phyloP scores from a whole-genome alignment of 2,329 filamentous ascomycete genomes.

The Blastomyces silverae region DNA sequence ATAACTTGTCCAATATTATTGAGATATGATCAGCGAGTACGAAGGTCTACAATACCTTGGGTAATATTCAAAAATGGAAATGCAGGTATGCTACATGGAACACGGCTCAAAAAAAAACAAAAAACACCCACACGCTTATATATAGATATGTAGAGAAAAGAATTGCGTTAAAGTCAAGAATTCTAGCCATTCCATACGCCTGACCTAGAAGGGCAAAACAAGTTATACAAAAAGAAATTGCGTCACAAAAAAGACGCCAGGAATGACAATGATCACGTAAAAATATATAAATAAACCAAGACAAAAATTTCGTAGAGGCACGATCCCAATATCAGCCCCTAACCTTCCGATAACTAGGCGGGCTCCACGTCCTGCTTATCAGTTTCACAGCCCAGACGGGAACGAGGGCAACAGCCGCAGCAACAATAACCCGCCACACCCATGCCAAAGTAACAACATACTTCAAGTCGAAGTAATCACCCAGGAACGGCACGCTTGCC shows the following conservation, averaged over 20 bases:
- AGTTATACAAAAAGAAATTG: not conserved
- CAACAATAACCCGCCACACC: constrained; percentile 77
- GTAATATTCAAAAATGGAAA: not conserved
- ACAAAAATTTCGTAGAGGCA: not conserved
- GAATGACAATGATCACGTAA: not conserved
- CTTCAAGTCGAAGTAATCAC: constrained; percentile 77
- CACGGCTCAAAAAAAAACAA: not conserved
- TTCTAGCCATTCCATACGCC: not conserved
- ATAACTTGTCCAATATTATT: not conserved
- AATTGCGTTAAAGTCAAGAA: not conserved
- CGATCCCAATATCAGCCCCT: constrained; percentile 28
- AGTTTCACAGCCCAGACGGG: constrained; percentile 84
- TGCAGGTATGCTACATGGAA: not conserved
- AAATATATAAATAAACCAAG: not conserved
- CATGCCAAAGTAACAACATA: constrained; percentile 77
- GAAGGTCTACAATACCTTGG: not conserved
- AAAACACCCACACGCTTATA: not conserved
- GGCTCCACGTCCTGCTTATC: constrained; percentile 75
- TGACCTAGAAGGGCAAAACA: not conserved
- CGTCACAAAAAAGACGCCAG: not conserved
- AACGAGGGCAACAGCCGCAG: constrained; percentile 70
- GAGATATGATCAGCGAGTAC: not conserved
- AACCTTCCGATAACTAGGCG: constrained; percentile 92
- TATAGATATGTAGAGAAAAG: not conserved
- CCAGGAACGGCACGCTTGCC: constrained; percentile 76